Percentiles rank a stretch among this genome's conserved stretches.
phyloP scores from a whole-genome alignment of 768 basidiomycete species.

The Chlorophyllum brunneum region DNA sequence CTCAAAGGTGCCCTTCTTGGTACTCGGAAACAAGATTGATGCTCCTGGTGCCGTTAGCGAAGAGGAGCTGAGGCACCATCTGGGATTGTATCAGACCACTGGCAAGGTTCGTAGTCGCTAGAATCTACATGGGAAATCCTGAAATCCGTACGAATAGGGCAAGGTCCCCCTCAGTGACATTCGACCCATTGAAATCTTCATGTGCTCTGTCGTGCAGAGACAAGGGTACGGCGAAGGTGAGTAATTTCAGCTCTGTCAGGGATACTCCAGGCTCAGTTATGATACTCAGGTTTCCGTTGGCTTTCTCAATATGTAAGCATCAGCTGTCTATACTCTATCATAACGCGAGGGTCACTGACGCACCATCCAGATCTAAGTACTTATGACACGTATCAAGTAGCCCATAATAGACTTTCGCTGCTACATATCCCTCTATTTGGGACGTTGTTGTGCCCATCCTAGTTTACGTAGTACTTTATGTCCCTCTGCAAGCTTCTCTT shows the following conservation, averaged over 20 bases:
- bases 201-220: conserved; percentile 99
- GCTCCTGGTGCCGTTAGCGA: conserved; percentile 97
- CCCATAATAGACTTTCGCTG: conserved; percentile 3
- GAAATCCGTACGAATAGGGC: conserved; percentile 50
- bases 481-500: not conserved
- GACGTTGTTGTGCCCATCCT: conserved; percentile 8
- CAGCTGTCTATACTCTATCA: not conserved
- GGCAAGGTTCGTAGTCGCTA: conserved; percentile 72
- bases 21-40: conserved; percentile 99
- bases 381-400: not conserved
- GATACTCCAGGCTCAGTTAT: conserved; percentile 5
- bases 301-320: conserved; percentile 89
- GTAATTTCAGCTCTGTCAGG: conserved; percentile 14
- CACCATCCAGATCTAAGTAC: conserved; percentile 34
- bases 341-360: conserved; percentile 3
- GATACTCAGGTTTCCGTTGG: conserved; percentile 80
- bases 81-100: conserved; percentile 98
- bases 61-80: conserved; percentile 92
- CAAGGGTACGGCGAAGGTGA: conserved; percentile 96
- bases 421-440: conserved; percentile 10
- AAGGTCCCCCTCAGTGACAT: conserved; percentile 97
- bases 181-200: conserved; percentile 98
- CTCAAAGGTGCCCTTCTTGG: conserved; percentile 93
- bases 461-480: conserved; percentile 12
- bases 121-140: not conserved